A percentile compares a stretch with the other conserved stretches of the same genome.
Conservation (phyloP, 2,329 filamentous ascomycete genomes). For the Periglandula ipomoeae region DNA sequence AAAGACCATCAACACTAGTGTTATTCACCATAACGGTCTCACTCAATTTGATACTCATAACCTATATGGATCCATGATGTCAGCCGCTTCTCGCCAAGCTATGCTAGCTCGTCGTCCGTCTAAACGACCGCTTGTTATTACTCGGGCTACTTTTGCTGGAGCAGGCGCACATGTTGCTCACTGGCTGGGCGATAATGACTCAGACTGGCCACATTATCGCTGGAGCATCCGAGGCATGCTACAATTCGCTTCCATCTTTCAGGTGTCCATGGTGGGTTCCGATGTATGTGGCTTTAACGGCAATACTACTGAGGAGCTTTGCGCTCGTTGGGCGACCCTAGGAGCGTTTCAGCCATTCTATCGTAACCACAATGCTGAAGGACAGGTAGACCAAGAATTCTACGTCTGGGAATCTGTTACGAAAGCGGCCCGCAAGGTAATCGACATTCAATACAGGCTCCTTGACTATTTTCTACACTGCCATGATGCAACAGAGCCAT, state of each 20-base stretch:
- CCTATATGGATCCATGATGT: conserved; percentile 71
- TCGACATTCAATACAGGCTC: conserved; percentile 59
- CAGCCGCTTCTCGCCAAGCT: conserved; percentile 50
- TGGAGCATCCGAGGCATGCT: conserved; percentile 49
- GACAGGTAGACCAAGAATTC: conserved; percentile 47
- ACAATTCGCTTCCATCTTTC: conserved; percentile 55
- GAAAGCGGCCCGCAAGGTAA: conserved; percentile 54
- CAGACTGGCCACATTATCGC: conserved; percentile 47
- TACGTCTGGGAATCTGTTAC: conserved; percentile 57
- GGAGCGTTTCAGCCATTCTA: conserved; percentile 61
- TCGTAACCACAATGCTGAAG: conserved; percentile 51
- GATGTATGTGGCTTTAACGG: conserved; percentile 72
- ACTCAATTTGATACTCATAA: conserved; percentile 71
- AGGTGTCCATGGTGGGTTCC: conserved; percentile 58
- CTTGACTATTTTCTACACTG: conserved; percentile 71
- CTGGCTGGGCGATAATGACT: conserved; percentile 42
- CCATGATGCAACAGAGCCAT: conserved; percentile 46
- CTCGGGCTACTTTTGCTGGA: conserved; percentile 66
- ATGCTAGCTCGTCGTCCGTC: conserved; percentile 57
- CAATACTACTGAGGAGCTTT: conserved; percentile 51
- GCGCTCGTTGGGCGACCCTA: conserved; percentile 56
- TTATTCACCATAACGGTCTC: conserved; percentile 58
- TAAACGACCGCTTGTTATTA: conserved; percentile 62
- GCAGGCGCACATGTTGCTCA: conserved; percentile 55
- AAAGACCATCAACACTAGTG: conserved; percentile 56